Evolutionary conservation across 306 rosid species (phyloP).

Genomic region (Dryas drummondii): DNA sequence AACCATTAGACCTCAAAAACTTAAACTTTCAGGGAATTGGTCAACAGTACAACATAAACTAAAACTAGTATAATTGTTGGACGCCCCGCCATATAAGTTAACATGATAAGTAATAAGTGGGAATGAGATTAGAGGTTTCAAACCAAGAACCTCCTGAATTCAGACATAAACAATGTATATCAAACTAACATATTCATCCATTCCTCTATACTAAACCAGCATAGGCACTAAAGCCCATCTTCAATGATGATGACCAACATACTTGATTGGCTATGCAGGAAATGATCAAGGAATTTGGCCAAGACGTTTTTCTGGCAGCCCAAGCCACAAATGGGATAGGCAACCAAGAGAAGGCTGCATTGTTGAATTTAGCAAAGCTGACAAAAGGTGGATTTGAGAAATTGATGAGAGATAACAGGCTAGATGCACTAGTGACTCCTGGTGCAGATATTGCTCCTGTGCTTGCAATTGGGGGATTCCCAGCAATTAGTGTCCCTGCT

Average conservation of each 20-base stretch:
- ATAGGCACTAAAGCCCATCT: too few species aligned
- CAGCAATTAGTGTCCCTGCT: conserved; percentile 49
- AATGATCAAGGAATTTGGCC: conserved; percentile 13
- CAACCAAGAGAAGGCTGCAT: conserved; percentile 1
- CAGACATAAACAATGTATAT: too few species aligned
- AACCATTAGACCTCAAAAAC: too few species aligned
- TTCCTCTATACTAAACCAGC: too few species aligned
- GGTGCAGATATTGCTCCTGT: conserved; percentile 18
- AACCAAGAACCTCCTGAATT: too few species aligned
- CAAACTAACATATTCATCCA: too few species aligned
- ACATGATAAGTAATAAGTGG: too few species aligned
- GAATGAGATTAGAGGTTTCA: too few species aligned
- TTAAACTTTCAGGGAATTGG: too few species aligned
- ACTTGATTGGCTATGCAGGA: conserved; percentile 11
- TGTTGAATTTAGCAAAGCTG: conserved; percentile 12
- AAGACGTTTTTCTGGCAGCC: conserved; percentile 2
- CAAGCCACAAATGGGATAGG: conserved; percentile 16
- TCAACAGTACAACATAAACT: too few species aligned
- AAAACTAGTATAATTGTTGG: too few species aligned
- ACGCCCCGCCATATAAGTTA: too few species aligned
- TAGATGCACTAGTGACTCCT: conserved; percentile 49
- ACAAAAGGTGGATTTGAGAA: conserved; percentile 46
- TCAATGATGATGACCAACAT: not conserved
- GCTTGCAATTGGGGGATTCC: conserved; percentile 53
- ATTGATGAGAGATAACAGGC: conserved; percentile 33